phyloP scores from a whole-genome alignment of 1,284 basidiomycete species.

The Papiliotrema fonsecae region DNA sequence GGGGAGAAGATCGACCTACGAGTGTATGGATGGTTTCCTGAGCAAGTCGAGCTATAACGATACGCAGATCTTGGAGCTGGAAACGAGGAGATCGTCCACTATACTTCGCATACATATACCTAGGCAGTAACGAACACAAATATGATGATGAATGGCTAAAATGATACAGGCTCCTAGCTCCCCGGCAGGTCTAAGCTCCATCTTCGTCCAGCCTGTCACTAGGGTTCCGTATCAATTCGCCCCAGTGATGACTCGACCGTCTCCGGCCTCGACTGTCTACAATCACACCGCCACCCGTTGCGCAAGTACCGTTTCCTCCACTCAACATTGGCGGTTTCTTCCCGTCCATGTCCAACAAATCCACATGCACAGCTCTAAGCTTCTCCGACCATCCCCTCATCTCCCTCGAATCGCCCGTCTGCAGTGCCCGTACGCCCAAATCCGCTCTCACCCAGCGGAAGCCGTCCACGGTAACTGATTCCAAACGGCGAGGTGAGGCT shows the following conservation, averaged over 20 bases:
- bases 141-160: too few species aligned
- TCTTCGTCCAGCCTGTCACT: constrained; percentile 6
- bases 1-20: constrained; percentile 55
- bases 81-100: too few species aligned
- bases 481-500: constrained; percentile 6
- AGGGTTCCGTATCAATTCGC: neutral
- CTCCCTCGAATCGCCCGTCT: constrained; percentile 36
- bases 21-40: constrained; percentile 61
- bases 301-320: neutral
- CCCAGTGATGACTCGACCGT: neutral
- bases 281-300: neutral
- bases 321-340: neutral
- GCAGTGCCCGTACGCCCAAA: constrained; percentile 31
- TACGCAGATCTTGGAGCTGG: too few species aligned
- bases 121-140: too few species aligned
- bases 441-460: constrained; percentile 38
- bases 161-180: neutral
- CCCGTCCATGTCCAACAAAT: constrained; percentile 40
- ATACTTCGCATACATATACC: too few species aligned
- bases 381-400: constrained; percentile 33
- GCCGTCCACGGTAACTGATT: constrained; percentile 29
- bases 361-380: constrained; percentile 19
- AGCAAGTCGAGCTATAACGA: constrained; percentile 11
- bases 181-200: neutral
- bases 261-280: neutral